Base-by-base conservation (phyloP, 257 asterid genomes). In the Gynochthodes officinalis region DNA sequence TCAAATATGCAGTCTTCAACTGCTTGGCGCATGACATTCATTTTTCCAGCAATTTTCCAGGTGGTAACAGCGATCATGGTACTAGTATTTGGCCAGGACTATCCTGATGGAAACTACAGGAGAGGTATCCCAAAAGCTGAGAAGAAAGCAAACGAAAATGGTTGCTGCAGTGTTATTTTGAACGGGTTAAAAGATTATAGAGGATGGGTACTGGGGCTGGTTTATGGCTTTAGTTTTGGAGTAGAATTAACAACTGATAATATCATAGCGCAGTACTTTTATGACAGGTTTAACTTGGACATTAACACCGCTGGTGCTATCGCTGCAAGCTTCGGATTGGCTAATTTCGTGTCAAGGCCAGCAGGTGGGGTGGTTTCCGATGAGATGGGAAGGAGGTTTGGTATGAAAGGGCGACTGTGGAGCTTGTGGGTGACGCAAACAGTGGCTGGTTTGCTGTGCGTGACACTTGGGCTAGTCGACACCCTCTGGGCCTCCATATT, bases 401-500 rank as follows among this genome's bases (percentile, higher is more conserved):
- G 91, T 11, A 85, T 89, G 71, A 80, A 88, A 75, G 95, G 92
- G 67, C 70, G 95, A 81, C 43, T 89, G 39, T 89, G 95, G 95
- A 82, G 88, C 48, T 59, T 89, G 82, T 89, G 89, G 95, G 81
- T 32, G 59, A 85, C 79, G 70, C 85, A 82, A 62, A 83, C 81
- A 35, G 76, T 65, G 77, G 92, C 89, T 52, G 95, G 89, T 7
- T 7, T 79, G 57, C 32, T 83, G 67, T 86, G 90, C 48, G 50
- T 75, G 28, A 9, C 54, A 67, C 82, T 86, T 0, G 95, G 95
- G 0, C 69, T 81, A 37, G 73, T 80, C 3, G 67, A 66, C 9
- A 49, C 88, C 4, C 54, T 86, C 13, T 81, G 84, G 83, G 79
- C 82, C 7, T 89, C 95, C 1, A 40, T 89, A 33, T 11, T 76